These are phyloP conservation scores for Aegle marmelos DNA, from an alignment of 345 rosid genomes.

Conservation along the genomic window DNA sequence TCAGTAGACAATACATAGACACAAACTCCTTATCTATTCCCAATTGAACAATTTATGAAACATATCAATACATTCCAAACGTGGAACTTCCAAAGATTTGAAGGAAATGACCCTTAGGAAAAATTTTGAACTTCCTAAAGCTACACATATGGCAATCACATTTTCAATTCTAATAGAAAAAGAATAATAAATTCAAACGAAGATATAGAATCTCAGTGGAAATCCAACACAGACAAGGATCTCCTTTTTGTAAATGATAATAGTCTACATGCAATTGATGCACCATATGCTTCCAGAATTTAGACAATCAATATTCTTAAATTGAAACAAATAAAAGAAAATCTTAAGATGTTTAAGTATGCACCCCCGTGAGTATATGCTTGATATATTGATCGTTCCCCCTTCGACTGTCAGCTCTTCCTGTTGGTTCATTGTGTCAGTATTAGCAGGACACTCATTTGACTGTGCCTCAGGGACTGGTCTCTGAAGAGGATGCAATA, in stretches of 20 bases:
- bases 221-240: background rate
- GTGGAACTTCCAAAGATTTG: background rate
- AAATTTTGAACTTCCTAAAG: background rate
- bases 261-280: background rate
- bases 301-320: slow-evolving; percentile 2
- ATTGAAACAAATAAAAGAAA: background rate
- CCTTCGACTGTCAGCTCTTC: slow-evolving; percentile 80
- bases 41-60: background rate
- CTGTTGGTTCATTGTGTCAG: slow-evolving; percentile 42
- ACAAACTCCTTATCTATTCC: background rate
- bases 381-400: slow-evolving; percentile 92
- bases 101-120: background rate
- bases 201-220: background rate
- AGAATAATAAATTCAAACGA: background rate
- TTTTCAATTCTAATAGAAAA: background rate
- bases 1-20: background rate
- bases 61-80: background rate
- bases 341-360: slow-evolving; percentile 7
- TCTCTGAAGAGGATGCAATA: slow-evolving; percentile 39
- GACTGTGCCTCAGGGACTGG: slow-evolving; percentile 58
- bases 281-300: slow-evolving; percentile 2
- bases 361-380: slow-evolving; percentile 68
- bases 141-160: background rate
- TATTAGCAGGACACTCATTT: slow-evolving; percentile 47
- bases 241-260: background rate